Evolutionary conservation across 2,329 filamentous ascomycete species (phyloP).

Genomic region (Pseudocercospora fuligena): DNA sequence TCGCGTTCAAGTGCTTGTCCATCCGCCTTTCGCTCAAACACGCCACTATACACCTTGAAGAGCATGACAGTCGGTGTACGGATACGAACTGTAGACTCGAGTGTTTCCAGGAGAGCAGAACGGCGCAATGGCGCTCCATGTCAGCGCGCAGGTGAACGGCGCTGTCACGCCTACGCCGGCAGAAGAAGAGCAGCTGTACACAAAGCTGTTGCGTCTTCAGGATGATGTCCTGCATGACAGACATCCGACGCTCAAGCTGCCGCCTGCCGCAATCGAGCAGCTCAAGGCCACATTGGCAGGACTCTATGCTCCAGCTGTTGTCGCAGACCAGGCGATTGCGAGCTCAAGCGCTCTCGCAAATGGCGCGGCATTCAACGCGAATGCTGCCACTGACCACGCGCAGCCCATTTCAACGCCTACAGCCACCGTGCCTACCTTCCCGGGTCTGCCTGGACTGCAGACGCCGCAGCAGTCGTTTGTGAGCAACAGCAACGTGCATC

Average conservation of each 20-base stretch:
- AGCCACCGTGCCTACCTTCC: slow-evolving; percentile 15
- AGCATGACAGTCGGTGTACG: slow-evolving; percentile 23
- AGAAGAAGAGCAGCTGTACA: slow-evolving; percentile 58
- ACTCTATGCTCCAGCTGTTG: slow-evolving; percentile 15
- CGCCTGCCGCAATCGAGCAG: slow-evolving; percentile 55
- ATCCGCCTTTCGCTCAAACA: neutral
- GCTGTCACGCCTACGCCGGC: slow-evolving; percentile 29
- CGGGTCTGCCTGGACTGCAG: slow-evolving; percentile 34
- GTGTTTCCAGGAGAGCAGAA: slow-evolving; percentile 12
- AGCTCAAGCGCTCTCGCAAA: slow-evolving; percentile 23
- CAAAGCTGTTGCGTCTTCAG: slow-evolving; percentile 79
- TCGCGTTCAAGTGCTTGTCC: neutral
- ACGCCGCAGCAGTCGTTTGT: slow-evolving; percentile 13
- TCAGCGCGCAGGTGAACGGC: slow-evolving; percentile 25
- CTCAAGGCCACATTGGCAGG: slow-evolving; percentile 33
- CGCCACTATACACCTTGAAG: slow-evolving; percentile 8
- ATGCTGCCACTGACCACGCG: slow-evolving; percentile 32
- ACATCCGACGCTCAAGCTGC: slow-evolving; percentile 66
- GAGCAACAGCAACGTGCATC: slow-evolving; percentile 20
- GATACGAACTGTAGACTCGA: slow-evolving; percentile 26
- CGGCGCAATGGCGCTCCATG: slow-evolving; percentile 29
- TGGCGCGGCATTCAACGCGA: slow-evolving; percentile 27
- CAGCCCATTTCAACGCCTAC: slow-evolving; percentile 23
- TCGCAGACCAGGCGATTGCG: slow-evolving; percentile 15
- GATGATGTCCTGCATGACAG: slow-evolving; percentile 80